Conservation (phyloP, 345 rosid genomes). For the Sisymbrium altissimum region DNA sequence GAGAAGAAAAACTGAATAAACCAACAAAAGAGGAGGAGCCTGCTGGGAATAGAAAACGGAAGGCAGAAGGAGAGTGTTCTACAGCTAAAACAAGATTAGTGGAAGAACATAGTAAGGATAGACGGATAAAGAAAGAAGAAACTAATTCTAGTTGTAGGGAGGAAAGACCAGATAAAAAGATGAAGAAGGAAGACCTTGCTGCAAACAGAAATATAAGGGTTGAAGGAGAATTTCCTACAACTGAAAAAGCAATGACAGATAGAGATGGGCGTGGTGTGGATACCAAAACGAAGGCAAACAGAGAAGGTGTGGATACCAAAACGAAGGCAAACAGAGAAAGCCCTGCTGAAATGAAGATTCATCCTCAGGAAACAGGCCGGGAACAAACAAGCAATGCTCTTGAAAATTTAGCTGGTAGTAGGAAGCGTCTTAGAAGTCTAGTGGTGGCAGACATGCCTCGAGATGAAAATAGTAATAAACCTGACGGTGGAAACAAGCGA, state of each 20-base stretch:
- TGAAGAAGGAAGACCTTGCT: conserved; percentile 22
- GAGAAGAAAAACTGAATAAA: conserved; percentile 26
- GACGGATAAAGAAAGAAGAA: conserved; percentile 34
- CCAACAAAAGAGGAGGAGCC: conserved; percentile 27
- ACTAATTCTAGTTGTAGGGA: conserved; percentile 22
- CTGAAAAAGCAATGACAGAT: conserved; percentile 17
- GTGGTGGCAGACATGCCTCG: conserved; percentile 38
- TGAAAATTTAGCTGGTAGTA: conserved; percentile 37
- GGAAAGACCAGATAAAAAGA: conserved; percentile 20
- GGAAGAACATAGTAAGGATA: conserved; percentile 25
- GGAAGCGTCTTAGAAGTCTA: conserved; percentile 49
- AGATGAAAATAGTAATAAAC: conserved; percentile 38
- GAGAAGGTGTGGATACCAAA: conserved; percentile 18
- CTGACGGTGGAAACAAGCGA: conserved; percentile 49
- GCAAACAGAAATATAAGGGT: neutral
- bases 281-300: conserved; percentile 3
- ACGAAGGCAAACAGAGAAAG: conserved; percentile 5
- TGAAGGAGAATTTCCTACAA: conserved; percentile 15
- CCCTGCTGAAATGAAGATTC: conserved; percentile 19
- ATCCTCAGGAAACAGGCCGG: conserved; percentile 35
- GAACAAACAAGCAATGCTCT: conserved; percentile 32
- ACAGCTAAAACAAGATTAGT: conserved; percentile 3
- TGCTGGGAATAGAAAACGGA: conserved; percentile 42
- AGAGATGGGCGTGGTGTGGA: conserved; percentile 18
- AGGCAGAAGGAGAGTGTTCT: conserved; percentile 40